A percentile compares a stretch with the other conserved stretches of the same genome.
Conservation (phyloP, 805 yeast species). For the Blastobotrys peoriensis region DNA sequence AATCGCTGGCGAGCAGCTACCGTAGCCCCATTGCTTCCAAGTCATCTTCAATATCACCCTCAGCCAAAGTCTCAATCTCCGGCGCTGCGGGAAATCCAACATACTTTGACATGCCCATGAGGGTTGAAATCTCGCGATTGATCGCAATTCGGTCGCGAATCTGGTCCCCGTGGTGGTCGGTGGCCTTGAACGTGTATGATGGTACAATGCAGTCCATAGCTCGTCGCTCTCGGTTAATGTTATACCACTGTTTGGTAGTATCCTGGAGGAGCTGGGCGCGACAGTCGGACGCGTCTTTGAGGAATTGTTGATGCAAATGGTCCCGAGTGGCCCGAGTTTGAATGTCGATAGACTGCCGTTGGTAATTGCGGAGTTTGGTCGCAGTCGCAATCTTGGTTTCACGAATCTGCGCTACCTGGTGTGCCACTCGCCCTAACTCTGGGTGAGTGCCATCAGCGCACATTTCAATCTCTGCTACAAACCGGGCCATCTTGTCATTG, state of each 20-base stretch:
- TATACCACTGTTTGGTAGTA: conserved; percentile 86
- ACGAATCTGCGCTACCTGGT: conserved; percentile 64
- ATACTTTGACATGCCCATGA: conserved; percentile 60
- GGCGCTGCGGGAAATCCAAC: conserved; percentile 84
- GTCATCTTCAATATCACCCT: conserved; percentile 72
- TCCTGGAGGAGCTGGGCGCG: conserved; percentile 58
- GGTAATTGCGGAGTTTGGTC: conserved; percentile 50
- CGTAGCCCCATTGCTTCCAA: conserved; percentile 53
- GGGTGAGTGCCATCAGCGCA: conserved; percentile 91
- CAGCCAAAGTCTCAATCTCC: conserved; percentile 53
- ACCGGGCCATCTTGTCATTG: conserved; percentile 70
- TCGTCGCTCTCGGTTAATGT: conserved; percentile 81
- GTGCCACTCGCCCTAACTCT: conserved; percentile 66
- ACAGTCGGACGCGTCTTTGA: conserved; percentile 59
- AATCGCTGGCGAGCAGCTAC: neutral
- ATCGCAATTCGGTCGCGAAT: conserved; percentile 62
- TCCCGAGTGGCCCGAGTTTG: conserved; percentile 78
- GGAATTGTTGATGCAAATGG: conserved; percentile 75
- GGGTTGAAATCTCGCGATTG: conserved; percentile 61
- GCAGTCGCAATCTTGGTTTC: conserved; percentile 59
- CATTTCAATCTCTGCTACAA: conserved; percentile 78
- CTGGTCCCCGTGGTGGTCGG: conserved; percentile 37
- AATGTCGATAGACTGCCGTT: conserved; percentile 66
- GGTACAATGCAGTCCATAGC: conserved; percentile 62
- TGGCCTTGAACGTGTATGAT: conserved; percentile 37